Evolutionary conservation across 768 basidiomycete species (phyloP), one percentile per base, ranked within the genome.

Genomic region (Mycena pura): DNA sequence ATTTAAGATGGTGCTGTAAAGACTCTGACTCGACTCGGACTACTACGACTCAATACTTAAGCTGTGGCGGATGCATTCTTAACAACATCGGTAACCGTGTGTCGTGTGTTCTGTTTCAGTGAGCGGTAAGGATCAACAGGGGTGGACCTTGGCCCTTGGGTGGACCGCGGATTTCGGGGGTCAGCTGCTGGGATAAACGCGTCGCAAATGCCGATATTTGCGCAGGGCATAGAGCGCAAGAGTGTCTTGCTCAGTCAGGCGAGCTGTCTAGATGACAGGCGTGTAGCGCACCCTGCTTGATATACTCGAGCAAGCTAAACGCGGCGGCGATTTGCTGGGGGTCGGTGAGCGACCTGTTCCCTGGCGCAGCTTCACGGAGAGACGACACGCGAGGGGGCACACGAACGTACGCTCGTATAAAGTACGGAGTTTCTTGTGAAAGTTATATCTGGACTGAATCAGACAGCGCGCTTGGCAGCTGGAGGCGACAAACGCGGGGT

Each of bases 121-220:
- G n/a, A n/a, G n/a, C n/a, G n/a, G n/a, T n/a, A n/a, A n/a, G n/a
- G n/a, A n/a, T n/a, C n/a, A n/a, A n/a, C n/a, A n/a, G n/a, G n/a
- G n/a, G n/a, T n/a, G n/a, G n/a, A n/a, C n/a, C n/a, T n/a, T n/a
- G n/a, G n/a, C n/a, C n/a, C n/a, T n/a, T n/a, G n/a, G n/a, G n/a
- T n/a, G n/a, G n/a, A n/a, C n/a, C n/a, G n/a, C n/a, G n/a, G n/a
- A n/a, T 17, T 9, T 17, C 17, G 34, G 34, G 9, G 6, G 31
- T 73, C 72, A 45, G 69, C 67, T 51, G 66, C 53, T 27, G 70
- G 72, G 84, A 70, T 94, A 94, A 79, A 87, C 86, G 57, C 88
- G 81, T 70, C 85, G 90, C 63, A 95, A 75, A 70, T 93, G 84
- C 44, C 93, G 85, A 68, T 94, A 95, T 74, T 95, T 95, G 64